Evolutionary conservation across 83 land plant species (phyloP).

Genomic region (Larix sibirica): DNA sequence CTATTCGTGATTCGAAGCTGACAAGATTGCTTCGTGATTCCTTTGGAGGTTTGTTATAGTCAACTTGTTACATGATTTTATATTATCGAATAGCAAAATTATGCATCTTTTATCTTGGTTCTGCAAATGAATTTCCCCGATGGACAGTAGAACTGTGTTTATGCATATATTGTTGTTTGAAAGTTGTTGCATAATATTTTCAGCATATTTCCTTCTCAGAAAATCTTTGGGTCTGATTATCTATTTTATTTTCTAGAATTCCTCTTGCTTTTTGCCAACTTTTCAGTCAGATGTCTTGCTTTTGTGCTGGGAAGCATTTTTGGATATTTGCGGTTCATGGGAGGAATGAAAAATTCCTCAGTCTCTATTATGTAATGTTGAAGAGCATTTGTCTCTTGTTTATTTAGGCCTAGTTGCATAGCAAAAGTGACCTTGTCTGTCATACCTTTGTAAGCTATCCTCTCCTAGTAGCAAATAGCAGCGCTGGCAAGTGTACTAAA

Average conservation of each 20-base stretch:
- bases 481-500: no score
- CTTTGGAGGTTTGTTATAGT: conserved; percentile 71
- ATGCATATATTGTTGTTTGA: neutral
- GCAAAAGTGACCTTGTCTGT: no score
- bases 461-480: no score
- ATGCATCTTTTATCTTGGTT: neutral
- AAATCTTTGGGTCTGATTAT: neutral
- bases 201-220: neutral
- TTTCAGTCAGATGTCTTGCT: no score
- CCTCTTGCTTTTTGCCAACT: no score
- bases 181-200: neutral
- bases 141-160: neutral
- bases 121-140: neutral
- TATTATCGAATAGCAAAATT: neutral
- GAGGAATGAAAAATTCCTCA: no score
- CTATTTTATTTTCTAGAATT: neutral
- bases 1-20: conserved; percentile 86
- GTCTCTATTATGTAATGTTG: no score
- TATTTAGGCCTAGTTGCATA: no score
- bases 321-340: no score
- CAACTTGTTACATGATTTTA: neutral
- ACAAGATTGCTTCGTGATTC: conserved; percentile 93
- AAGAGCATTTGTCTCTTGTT: no score
- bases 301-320: no score
- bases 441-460: no score